Conservation (phyloP, 2,329 filamentous ascomycete genomes). For the Pseudogymnoascus sp. region DNA sequence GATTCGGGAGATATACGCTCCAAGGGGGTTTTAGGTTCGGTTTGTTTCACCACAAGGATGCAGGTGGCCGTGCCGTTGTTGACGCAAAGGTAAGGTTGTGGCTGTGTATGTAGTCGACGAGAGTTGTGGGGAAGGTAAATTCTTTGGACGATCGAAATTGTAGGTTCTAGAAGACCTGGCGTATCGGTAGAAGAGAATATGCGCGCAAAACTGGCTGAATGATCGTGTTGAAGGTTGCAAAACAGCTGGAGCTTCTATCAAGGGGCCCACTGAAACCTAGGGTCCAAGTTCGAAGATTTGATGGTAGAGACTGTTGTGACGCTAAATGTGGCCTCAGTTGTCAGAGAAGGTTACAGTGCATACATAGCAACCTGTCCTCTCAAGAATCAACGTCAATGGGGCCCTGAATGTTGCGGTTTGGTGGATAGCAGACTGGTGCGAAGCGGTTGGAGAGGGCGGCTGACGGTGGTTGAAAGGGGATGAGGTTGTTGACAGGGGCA, state of each 20-base stretch:
- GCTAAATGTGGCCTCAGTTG: neutral
- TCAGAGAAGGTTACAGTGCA: neutral
- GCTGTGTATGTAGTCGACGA: neutral
- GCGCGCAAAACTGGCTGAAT: constrained; percentile 2
- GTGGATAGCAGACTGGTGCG: neutral
- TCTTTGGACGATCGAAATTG: constrained; percentile 2
- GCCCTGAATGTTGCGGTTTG: neutral
- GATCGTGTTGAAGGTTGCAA: constrained; percentile 3
- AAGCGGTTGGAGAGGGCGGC: neutral
- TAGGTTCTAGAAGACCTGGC: neutral
- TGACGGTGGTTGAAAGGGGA: constrained; percentile 2
- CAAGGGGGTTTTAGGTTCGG: constrained; percentile 1
- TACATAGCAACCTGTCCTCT: neutral
- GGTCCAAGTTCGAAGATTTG: constrained; percentile 1
- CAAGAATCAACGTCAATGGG: neutral
- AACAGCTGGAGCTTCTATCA: constrained; percentile 1
- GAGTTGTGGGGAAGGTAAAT: neutral
- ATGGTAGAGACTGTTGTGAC: constrained; percentile 2
- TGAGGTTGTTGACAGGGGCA: constrained; percentile 7
- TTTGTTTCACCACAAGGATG: constrained; percentile 7
- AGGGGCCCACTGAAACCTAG: constrained; percentile 5
- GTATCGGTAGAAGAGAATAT: neutral
- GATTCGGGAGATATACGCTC: neutral
- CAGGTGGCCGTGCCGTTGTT: constrained; percentile 5
- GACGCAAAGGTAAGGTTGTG: neutral